Percentiles rank a stretch among this genome's conserved stretches.
Evolutionary conservation across 257 asterid genomes (phyloP).

Genomic region (Pogostemon cablin): DNA sequence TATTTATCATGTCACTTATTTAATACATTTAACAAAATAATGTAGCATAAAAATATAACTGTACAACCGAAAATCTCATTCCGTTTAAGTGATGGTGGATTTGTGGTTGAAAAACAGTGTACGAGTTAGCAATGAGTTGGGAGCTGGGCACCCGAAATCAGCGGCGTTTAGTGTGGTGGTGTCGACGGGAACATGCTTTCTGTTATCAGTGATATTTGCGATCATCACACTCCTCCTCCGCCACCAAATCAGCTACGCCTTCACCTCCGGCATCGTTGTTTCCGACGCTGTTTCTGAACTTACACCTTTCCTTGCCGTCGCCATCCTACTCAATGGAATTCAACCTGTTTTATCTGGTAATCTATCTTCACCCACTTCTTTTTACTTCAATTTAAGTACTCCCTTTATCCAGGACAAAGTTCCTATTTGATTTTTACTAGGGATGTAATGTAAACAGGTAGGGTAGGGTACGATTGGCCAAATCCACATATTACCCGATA

Average conservation of each 20-base stretch:
- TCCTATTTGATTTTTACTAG: no score
- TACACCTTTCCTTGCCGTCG: slow-evolving; percentile 53
- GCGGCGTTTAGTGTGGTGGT: slow-evolving; percentile 66
- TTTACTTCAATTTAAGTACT: not conserved
- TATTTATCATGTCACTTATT: no score
- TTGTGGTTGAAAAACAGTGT: slow-evolving; percentile 39
- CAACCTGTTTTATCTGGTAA: slow-evolving; percentile 81
- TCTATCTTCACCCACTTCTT: not conserved
- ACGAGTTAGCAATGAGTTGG: slow-evolving; percentile 76
- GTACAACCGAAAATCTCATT: no score
- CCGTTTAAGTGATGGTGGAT: not conserved
- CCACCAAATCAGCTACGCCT: slow-evolving; percentile 54
- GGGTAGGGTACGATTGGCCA: no score
- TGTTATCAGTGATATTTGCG: slow-evolving; percentile 41
- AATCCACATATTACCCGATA: no score
- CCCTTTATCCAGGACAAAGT: no score
- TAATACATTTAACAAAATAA: no score
- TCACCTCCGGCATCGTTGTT: slow-evolving; percentile 57
- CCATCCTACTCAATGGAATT: slow-evolving; percentile 66
- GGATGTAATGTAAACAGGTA: no score
- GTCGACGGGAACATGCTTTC: slow-evolving; percentile 43
- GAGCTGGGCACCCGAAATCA: slow-evolving; percentile 75
- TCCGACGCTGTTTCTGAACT: slow-evolving; percentile 63
- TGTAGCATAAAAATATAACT: no score
- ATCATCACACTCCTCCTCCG: slow-evolving; percentile 39